phyloP scores from a whole-genome alignment of 2,329 filamentous ascomycete genomes.

The Lachnellula willkommii region DNA sequence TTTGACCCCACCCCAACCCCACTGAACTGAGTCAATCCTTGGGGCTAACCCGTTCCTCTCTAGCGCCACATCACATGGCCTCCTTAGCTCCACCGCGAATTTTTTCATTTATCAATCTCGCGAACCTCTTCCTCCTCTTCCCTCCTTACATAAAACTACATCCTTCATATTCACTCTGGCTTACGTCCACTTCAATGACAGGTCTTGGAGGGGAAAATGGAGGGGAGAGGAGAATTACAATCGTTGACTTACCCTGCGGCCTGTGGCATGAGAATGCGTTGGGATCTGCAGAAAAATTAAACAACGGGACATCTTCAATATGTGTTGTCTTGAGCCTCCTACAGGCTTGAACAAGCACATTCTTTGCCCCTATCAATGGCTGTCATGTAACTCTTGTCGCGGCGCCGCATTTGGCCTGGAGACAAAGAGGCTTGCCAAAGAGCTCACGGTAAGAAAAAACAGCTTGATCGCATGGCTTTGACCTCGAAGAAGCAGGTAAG shows the following conservation, averaged over 20 bases:
- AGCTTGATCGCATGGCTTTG: background rate
- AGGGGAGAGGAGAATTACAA: conserved; percentile 50
- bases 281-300: conserved; percentile 28
- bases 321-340: background rate
- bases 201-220: conserved; percentile 63
- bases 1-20: no score
- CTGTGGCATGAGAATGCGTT: conserved; percentile 35
- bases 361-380: no score
- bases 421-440: background rate
- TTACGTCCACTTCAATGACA: conserved; percentile 51
- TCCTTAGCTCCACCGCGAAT: background rate
- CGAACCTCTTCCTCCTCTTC: conserved; percentile 18
- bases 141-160: conserved; percentile 42
- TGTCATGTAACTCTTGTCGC: no score
- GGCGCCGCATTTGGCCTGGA: no score
- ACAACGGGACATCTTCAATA: conserved; percentile 22
- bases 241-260: conserved; percentile 56
- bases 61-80: conserved; percentile 14
- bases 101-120: conserved; percentile 9
- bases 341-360: background rate
- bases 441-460: conserved; percentile 4
- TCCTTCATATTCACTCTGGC: conserved; percentile 65
- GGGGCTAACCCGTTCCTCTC: background rate
- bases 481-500: no score
- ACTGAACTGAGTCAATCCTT: background rate